Evolutionary conservation across 1,139 yeast genomes (phyloP).

Genomic region (Taiozyma sp.): DNA sequence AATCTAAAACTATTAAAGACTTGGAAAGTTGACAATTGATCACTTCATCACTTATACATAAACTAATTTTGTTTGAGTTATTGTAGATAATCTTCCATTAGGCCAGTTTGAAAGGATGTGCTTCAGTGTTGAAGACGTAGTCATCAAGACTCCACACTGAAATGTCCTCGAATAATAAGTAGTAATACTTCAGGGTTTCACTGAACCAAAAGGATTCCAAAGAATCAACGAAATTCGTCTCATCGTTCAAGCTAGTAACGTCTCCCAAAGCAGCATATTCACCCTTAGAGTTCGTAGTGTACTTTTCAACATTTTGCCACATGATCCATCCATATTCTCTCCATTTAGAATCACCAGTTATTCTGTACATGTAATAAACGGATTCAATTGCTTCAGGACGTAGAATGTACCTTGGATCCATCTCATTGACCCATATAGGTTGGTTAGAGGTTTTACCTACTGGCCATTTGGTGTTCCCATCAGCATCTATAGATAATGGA

Average conservation of each 20-base stretch:
- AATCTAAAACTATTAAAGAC: constrained; percentile 40
- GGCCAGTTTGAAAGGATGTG: constrained; percentile 59
- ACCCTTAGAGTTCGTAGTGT: constrained; percentile 37
- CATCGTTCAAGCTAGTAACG: constrained; percentile 35
- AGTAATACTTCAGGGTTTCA: constrained; percentile 73
- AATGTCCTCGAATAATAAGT: constrained; percentile 62
- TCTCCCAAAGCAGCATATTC: constrained; percentile 47
- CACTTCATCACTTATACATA: background rate
- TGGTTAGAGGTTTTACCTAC: constrained; percentile 12
- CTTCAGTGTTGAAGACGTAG: constrained; percentile 74
- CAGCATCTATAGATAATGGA: background rate
- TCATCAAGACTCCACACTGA: constrained; percentile 58
- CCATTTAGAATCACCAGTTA: constrained; percentile 70
- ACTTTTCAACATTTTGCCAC: constrained; percentile 45
- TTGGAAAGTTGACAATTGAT: constrained; percentile 29
- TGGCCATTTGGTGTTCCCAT: constrained; percentile 11
- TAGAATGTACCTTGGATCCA: constrained; percentile 52
- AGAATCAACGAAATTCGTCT: constrained; percentile 33
- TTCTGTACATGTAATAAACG: constrained; percentile 65
- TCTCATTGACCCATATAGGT: constrained; percentile 32
- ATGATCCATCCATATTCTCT: constrained; percentile 68
- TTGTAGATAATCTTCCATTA: background rate
- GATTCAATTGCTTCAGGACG: constrained; percentile 80
- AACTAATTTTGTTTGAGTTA: background rate
- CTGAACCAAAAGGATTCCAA: constrained; percentile 77